These are phyloP conservation scores for Metschnikowia picachoensis DNA, from an alignment of 805 yeast genomes.

Conservation along the genomic window DNA sequence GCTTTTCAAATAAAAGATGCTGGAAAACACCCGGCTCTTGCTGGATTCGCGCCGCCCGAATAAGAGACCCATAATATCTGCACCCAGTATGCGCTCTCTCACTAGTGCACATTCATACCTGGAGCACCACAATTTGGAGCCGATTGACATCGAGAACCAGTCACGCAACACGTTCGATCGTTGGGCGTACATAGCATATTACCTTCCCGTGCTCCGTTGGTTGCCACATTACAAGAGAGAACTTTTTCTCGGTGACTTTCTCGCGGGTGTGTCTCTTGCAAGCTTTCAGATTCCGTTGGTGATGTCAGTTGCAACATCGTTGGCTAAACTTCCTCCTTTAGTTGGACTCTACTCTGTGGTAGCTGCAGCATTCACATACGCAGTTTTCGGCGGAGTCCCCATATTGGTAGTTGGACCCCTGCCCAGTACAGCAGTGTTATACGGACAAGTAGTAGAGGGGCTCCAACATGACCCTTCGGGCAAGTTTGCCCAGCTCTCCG, in stretches of 20 bases:
- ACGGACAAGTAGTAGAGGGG: slow-evolving; percentile 68
- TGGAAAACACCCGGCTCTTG: slow-evolving; percentile 9
- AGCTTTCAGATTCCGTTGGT: slow-evolving; percentile 42
- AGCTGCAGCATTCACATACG: slow-evolving; percentile 73
- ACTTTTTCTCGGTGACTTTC: slow-evolving; percentile 24
- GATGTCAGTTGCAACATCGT: slow-evolving; percentile 74
- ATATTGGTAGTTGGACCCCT: slow-evolving; percentile 91
- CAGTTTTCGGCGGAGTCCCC: slow-evolving; percentile 80
- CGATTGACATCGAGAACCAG: slow-evolving; percentile 7
- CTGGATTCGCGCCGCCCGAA: not conserved
- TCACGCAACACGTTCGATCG: slow-evolving; percentile 16
- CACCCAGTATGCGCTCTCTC: slow-evolving; percentile 26
- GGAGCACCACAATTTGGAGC: slow-evolving; percentile 16
- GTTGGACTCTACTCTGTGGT: slow-evolving; percentile 76
- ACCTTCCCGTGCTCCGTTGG: slow-evolving; percentile 32
- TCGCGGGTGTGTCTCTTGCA: slow-evolving; percentile 33
- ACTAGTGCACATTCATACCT: slow-evolving; percentile 15
- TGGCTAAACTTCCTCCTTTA: slow-evolving; percentile 79
- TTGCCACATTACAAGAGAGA: slow-evolving; percentile 23
- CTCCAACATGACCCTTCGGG: slow-evolving; percentile 21
- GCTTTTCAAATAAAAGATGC: slow-evolving; percentile 1
- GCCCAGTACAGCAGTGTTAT: slow-evolving; percentile 78
- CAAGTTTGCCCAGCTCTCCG: slow-evolving; percentile 41
- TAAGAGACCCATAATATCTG: slow-evolving; percentile 26
- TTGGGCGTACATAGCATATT: slow-evolving; percentile 29